Percentiles rank a stretch among this genome's conserved stretches.
Evolutionary conservation across 1,284 basidiomycete species (phyloP).

Genomic region (Tranzscheliella williamsii): DNA sequence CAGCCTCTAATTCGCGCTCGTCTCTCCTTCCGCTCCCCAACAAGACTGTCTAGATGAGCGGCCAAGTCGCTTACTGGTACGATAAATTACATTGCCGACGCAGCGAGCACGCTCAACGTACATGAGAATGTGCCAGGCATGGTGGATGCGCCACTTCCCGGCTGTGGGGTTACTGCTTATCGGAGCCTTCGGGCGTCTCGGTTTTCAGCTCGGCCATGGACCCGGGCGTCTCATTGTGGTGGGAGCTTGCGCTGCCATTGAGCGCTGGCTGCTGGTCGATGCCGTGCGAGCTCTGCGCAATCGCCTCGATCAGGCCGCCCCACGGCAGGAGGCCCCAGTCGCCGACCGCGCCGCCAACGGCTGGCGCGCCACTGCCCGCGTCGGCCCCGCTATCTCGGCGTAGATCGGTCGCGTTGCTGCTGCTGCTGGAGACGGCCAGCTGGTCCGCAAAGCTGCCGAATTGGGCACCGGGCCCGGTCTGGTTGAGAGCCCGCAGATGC

Average conservation of each 20-base stretch:
- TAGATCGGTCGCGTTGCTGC: too few species aligned
- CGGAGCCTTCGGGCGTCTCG: constrained; percentile 24
- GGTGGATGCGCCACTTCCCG: too few species aligned
- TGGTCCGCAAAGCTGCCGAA: constrained; percentile 9
- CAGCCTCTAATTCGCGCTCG: too few species aligned
- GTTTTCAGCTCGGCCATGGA: constrained; percentile 17
- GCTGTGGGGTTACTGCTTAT: constrained; percentile 17
- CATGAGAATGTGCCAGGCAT: too few species aligned
- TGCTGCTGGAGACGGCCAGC: not conserved
- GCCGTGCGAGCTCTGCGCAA: constrained; percentile 39
- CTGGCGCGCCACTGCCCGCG: not conserved
- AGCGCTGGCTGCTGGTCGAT: constrained; percentile 7
- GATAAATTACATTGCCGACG: not conserved
- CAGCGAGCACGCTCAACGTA: too few species aligned
- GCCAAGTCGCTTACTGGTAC: too few species aligned
- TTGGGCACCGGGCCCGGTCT: constrained; percentile 1
- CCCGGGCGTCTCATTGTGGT: constrained; percentile 12
- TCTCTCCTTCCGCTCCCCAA: too few species aligned
- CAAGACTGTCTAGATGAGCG: too few species aligned
- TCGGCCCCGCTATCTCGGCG: too few species aligned
- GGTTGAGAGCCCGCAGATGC: constrained; percentile 31
- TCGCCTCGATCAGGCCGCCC: constrained; percentile 50
- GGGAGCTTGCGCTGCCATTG: not conserved
- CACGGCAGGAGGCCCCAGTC: constrained; percentile 44
- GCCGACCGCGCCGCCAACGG: not conserved